Evolutionary conservation across 169 alveolate species (phyloP).

Genomic region (Perkinsus olseni): DNA sequence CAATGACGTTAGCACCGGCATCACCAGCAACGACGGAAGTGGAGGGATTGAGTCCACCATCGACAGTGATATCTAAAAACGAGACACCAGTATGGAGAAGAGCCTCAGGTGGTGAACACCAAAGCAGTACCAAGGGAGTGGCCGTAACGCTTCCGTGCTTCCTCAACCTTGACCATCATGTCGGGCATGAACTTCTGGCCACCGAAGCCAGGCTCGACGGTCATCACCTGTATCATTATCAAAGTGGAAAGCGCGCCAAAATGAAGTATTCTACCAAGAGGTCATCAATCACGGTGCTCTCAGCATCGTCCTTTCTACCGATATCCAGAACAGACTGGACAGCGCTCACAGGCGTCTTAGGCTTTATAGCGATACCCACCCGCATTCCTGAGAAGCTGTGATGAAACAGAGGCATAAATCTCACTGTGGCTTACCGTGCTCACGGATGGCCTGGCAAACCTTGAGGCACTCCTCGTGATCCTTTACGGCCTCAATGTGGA

Average conservation of each 20-base stretch:
- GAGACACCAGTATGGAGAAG: not conserved
- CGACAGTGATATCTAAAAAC: slow-evolving; percentile 49
- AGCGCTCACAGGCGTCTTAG: slow-evolving; percentile 48
- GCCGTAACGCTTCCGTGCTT: slow-evolving; percentile 44
- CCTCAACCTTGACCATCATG: slow-evolving; percentile 60
- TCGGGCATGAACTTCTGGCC: slow-evolving; percentile 74
- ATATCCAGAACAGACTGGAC: slow-evolving; percentile 13
- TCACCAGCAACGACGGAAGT: slow-evolving; percentile 49
- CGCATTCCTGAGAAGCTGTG: slow-evolving; percentile 35
- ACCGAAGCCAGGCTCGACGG: slow-evolving; percentile 87
- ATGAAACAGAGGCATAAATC: not conserved
- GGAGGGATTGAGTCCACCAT: slow-evolving; percentile 63
- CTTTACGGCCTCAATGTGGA: not conserved
- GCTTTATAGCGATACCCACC: slow-evolving; percentile 65
- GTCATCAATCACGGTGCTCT: slow-evolving; percentile 16
- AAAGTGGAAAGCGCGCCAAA: too few relatives aligned
- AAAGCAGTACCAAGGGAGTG: not conserved
- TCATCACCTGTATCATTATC: slow-evolving; percentile 65
- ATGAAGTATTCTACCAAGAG: too few relatives aligned
- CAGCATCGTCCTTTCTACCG: slow-evolving; percentile 14
- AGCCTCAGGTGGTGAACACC: not conserved
- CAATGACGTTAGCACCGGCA: slow-evolving; percentile 70
- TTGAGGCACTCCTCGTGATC: not conserved
- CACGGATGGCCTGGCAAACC: slow-evolving; percentile 7
- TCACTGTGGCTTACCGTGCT: slow-evolving; percentile 1